Evolutionary conservation across 495 filamentous ascomycete genomes (phyloP), one percentile per base, ranked within the genome.

Genomic region (Penicillium maclennaniae): DNA sequence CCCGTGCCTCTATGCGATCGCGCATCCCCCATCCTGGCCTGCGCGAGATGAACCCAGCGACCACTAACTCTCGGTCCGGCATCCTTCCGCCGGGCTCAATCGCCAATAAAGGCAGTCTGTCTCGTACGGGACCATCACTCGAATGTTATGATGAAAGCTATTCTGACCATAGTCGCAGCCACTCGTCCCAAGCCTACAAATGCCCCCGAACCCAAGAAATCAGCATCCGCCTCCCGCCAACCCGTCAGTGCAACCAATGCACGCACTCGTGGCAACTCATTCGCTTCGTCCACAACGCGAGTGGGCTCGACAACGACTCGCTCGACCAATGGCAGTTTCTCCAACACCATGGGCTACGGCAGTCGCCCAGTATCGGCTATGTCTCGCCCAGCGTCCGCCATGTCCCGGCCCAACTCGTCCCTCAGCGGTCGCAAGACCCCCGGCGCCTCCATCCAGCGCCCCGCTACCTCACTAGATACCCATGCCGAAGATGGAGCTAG

Each of bases 21-120:
- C 70, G 70, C 49, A 65, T 74, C n/a, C 72, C 69, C 7, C 61
- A 62, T 43, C 58, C 43, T 7, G 68, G 70, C 12, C 57, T 87
- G 6, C 62, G 60, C 42, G 84, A 87, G 53, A 79, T 85, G 66
- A 80, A 81, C 49, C 76, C 83, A 4, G 87, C 88, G 4, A 77
- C 83, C 49, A 83, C 74, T 55, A 93, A 93, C 71, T 74, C 82
- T 52, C 84, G 88, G 54, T 78, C 82, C 12, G 66, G 68, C 23
- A 66, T 76, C 27, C 69, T 77, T 51, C 73, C 76, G 36, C 81
- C 84, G 61, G 71, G 76, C 16, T 62, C 68, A 15, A 69, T 73
- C 39, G 67, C 70, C n/a, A 70, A 63, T 44, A 72, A 75, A 51
- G 49, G 61, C 36, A 53, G 53, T 42, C 39, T 71, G 37, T 56